These are phyloP conservation scores for Termitomyces sp. DNA, from an alignment of 768 basidiomycete species.

Conservation along the genomic window DNA sequence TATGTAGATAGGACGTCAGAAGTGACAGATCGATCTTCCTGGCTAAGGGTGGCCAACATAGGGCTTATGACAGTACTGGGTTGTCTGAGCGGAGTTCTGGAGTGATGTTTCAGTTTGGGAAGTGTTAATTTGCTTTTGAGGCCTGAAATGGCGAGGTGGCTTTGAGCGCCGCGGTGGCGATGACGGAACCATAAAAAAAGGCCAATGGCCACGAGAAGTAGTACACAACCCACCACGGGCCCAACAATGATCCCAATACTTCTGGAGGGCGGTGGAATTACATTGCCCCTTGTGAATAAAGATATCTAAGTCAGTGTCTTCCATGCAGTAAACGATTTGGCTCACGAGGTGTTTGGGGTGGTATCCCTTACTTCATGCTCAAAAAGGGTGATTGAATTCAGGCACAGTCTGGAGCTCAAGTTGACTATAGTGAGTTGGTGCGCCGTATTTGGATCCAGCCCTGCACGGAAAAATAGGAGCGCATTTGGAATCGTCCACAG, in stretches of 20 bases:
- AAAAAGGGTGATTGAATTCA: constrained; percentile 17
- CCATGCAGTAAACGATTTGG: background rate
- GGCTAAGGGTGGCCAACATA: constrained; percentile 10
- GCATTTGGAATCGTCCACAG: constrained; percentile 15
- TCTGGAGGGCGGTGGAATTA: background rate
- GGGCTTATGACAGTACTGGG: constrained; percentile 5
- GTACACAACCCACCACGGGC: constrained; percentile 2
- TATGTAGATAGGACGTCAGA: constrained; percentile 1
- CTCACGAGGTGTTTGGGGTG: constrained; percentile 7
- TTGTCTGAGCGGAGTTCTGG: background rate
- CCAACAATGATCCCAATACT: constrained; percentile 14
- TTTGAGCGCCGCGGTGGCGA: background rate
- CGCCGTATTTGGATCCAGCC: constrained; percentile 10
- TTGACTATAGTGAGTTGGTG: constrained; percentile 16
- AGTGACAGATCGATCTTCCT: background rate
- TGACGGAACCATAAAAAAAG: constrained; percentile 10
- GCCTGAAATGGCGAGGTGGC: background rate
- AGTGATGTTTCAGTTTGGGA: background rate
- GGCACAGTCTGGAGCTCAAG: constrained; percentile 9
- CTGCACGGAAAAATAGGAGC: constrained; percentile 15
- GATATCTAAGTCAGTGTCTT: background rate
- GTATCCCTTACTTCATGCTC: constrained; percentile 7
- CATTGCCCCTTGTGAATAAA: background rate
- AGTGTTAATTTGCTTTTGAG: background rate
- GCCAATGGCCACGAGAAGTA: constrained; percentile 3